Evolutionary conservation across 495 filamentous ascomycete genomes (phyloP).

Genomic region (Podospora comata): DNA sequence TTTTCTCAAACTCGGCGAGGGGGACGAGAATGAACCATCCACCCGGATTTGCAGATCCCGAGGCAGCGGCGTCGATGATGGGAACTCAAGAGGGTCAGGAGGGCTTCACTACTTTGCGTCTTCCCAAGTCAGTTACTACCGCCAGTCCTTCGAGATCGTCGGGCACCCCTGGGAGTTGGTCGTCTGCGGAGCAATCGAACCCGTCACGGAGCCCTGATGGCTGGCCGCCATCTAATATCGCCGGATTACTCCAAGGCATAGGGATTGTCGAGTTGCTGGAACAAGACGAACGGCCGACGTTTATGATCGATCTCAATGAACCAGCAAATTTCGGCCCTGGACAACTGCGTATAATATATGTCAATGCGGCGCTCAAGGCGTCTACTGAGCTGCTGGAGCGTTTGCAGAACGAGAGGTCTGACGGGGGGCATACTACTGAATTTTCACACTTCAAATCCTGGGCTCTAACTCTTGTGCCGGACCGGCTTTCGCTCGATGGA

Average conservation of each 20-base stretch:
- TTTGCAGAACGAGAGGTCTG: constrained; percentile 45
- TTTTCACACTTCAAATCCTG: constrained; percentile 61
- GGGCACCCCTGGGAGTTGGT: constrained; percentile 47
- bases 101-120: constrained; percentile 60
- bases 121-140: constrained; percentile 56
- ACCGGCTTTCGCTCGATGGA: constrained; percentile 40
- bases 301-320: constrained; percentile 62
- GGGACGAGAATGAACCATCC: constrained; percentile 47
- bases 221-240: constrained; percentile 35
- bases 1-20: constrained; percentile 52
- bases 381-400: constrained; percentile 47
- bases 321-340: constrained; percentile 49
- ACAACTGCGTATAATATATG: constrained; percentile 54
- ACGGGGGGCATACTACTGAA: constrained; percentile 35
- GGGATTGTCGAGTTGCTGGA: constrained; percentile 64
- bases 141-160: constrained; percentile 48
- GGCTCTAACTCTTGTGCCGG: constrained; percentile 50
- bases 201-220: constrained; percentile 43
- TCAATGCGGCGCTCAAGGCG: constrained; percentile 56
- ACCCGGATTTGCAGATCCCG: constrained; percentile 52
- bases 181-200: constrained; percentile 41
- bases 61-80: constrained; percentile 58
- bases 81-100: constrained; percentile 48
- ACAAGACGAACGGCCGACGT: constrained; percentile 63
- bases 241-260: constrained; percentile 53